These are phyloP conservation scores for Cymbopogon flexuosus DNA, from an alignment of 202 grass and related monocot genomes.

Conservation along the genomic window DNA sequence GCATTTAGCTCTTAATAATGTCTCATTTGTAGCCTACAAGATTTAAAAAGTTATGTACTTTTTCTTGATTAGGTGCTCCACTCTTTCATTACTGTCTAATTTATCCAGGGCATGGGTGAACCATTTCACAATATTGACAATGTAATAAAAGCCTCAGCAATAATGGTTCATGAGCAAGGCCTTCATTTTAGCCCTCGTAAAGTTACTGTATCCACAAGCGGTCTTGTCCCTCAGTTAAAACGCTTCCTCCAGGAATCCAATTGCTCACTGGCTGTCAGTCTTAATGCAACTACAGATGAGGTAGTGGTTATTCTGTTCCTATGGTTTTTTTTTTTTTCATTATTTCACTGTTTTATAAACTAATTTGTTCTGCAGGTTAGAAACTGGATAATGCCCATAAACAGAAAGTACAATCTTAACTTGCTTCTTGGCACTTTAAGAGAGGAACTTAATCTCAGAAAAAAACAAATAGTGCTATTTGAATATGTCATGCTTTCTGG, in stretches of 20 bases:
- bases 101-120: conserved; percentile 85
- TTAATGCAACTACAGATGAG: conserved; percentile 97
- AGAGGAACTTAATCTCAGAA: conserved; percentile 52
- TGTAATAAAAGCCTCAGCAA: conserved; percentile 68
- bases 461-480: conserved; percentile 70
- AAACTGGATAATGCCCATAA: conserved; percentile 98
- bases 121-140: conserved; percentile 89
- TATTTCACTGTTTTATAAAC: conserved; percentile 5
- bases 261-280: conserved; percentile 76
- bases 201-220: conserved; percentile 85
- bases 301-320: conserved; percentile 34
- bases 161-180: conserved; percentile 92
- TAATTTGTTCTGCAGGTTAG: conserved; percentile 61
- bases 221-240: conserved; percentile 83
- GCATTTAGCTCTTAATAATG: background rate
- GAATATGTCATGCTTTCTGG: conserved; percentile 97
- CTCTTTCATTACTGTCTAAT: background rate
- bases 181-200: conserved; percentile 94
- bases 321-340: background rate
- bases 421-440: conserved; percentile 77
- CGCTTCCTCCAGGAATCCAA: conserved; percentile 71
- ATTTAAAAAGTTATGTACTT: background rate
- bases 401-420: conserved; percentile 84
- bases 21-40: background rate
- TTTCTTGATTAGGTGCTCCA: background rate